A percentile compares a stretch with the other conserved stretches of the same genome.
Conservation (phyloP, 1,284 basidiomycete species). For the Agaricales sp. region DNA sequence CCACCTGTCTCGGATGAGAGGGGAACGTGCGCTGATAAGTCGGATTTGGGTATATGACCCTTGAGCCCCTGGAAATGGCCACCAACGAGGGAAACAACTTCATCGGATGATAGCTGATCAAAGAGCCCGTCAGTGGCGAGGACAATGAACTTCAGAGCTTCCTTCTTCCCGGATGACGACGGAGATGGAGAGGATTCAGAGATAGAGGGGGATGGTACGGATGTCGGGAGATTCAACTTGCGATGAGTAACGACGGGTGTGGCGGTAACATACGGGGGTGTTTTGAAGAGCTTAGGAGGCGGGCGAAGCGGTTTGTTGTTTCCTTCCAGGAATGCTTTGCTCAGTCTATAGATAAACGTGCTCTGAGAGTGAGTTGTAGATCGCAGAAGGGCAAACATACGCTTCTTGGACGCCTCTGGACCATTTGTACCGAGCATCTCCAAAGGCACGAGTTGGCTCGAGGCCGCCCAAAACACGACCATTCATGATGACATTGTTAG, state of each 20-base stretch:
- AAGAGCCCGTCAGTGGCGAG: conserved; percentile 93
- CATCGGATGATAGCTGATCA: conserved; percentile 88
- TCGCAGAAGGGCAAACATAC: conserved; percentile 31
- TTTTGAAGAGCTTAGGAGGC: conserved; percentile 56
- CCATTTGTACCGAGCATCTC: conserved; percentile 95
- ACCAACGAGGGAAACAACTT: conserved; percentile 86
- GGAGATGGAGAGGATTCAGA: conserved; percentile 10
- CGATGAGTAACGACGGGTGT: conserved; percentile 83
- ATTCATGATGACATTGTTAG: conserved; percentile 70
- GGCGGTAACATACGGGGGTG: conserved; percentile 93
- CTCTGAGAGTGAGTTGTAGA: conserved; percentile 1
- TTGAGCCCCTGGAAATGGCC: conserved; percentile 72
- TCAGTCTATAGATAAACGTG: conserved; percentile 25
- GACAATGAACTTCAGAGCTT: conserved; percentile 63
- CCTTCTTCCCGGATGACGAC: conserved; percentile 12
- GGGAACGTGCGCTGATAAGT: conserved; percentile 42
- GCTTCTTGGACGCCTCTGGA: conserved; percentile 58
- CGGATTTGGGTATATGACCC: conserved; percentile 48
- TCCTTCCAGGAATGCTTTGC: conserved; percentile 55
- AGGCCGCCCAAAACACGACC: conserved; percentile 89
- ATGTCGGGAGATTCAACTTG: conserved; percentile 36
- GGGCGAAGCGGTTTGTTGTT: conserved; percentile 50
- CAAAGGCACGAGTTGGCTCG: conserved; percentile 92
- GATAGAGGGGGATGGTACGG: conserved; percentile 16
- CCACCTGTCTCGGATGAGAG: conserved; percentile 34